phyloP scores from a whole-genome alignment of 169 alveolate genomes.

The Neospora caninum region DNA sequence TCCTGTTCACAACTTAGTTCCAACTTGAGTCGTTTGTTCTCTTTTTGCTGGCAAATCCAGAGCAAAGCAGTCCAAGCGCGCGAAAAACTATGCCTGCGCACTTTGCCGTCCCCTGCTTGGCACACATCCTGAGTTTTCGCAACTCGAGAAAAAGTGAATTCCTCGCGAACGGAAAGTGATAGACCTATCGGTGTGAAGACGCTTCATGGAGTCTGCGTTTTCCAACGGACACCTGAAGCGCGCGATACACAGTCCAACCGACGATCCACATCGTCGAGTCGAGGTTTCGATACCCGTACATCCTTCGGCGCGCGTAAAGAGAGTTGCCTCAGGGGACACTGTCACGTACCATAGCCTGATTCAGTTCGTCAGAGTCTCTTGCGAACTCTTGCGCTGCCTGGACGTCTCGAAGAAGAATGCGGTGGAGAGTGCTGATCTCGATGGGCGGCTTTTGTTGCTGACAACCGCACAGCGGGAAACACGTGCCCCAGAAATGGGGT shows the following conservation, averaged over 20 bases:
- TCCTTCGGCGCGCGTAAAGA: too few relatives aligned
- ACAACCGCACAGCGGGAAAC: not conserved
- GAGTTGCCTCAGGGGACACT: too few relatives aligned
- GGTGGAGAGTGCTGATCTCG: not conserved
- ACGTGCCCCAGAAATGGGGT: not conserved
- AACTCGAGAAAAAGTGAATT: too few relatives aligned
- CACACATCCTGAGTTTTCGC: too few relatives aligned
- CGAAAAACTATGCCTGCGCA: not conserved
- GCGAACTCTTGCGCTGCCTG: constrained; percentile 12
- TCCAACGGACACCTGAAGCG: too few relatives aligned
- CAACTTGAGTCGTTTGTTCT: not conserved
- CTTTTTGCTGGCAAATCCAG: not conserved
- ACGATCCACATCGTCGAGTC: too few relatives aligned
- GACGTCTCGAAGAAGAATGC: constrained; percentile 20
- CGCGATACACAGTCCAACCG: too few relatives aligned
- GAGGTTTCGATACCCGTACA: too few relatives aligned
- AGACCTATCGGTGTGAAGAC: too few relatives aligned
- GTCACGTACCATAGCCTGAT: not conserved
- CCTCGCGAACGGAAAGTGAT: too few relatives aligned
- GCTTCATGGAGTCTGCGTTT: too few relatives aligned
- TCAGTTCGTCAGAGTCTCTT: not conserved
- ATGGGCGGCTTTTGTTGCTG: constrained; percentile 33
- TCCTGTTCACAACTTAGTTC: not conserved
- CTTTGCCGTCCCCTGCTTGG: too few relatives aligned
- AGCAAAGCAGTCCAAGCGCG: not conserved